A percentile compares a stretch with the other conserved stretches of the same genome.
phyloP scores from a whole-genome alignment of 2,329 filamentous ascomycete species.

The Colletotrichum sojae region DNA sequence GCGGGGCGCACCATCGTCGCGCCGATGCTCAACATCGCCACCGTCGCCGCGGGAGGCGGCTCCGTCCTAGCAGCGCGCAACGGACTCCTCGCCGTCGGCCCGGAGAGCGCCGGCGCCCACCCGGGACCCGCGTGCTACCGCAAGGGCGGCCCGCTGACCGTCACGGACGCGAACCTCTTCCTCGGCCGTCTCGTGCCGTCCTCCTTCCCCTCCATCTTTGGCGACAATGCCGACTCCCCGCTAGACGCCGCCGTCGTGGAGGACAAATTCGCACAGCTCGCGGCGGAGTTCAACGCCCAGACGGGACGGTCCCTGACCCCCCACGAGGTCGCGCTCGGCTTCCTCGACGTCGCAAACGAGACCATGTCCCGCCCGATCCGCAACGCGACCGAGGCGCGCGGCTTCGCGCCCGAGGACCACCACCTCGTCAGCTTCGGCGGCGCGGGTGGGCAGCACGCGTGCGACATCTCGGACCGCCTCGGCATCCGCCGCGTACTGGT shows the following conservation, averaged over 20 bases:
- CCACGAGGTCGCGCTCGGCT: conserved; percentile 73
- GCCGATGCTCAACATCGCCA: conserved; percentile 82
- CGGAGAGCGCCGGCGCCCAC: conserved; percentile 79
- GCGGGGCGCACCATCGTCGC: conserved; percentile 80
- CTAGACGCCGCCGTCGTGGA: conserved; percentile 58
- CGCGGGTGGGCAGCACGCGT: conserved; percentile 76
- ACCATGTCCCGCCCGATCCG: conserved; percentile 83
- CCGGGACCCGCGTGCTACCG: conserved; percentile 81
- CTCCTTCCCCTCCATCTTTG: conserved; percentile 81
- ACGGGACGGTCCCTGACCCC: conserved; percentile 48
- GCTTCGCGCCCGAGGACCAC: conserved; percentile 50
- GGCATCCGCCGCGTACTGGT: conserved; percentile 58
- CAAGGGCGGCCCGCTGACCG: conserved; percentile 78
- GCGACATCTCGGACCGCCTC: conserved; percentile 56
- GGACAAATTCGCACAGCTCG: conserved; percentile 58
- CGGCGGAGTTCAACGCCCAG: conserved; percentile 56
- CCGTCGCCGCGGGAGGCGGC: conserved; percentile 69
- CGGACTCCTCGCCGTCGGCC: conserved; percentile 79
- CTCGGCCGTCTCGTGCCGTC: conserved; percentile 72
- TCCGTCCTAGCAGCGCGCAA: conserved; percentile 76
- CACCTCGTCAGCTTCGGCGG: conserved; percentile 70
- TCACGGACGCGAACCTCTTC: conserved; percentile 80
- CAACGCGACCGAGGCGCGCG: conserved; percentile 76
- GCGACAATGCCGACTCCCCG: conserved; percentile 73
- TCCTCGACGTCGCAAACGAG: conserved; percentile 82